Conservation (phyloP, 352 stramenopile species). For the Phytophthora tentaculata region DNA sequence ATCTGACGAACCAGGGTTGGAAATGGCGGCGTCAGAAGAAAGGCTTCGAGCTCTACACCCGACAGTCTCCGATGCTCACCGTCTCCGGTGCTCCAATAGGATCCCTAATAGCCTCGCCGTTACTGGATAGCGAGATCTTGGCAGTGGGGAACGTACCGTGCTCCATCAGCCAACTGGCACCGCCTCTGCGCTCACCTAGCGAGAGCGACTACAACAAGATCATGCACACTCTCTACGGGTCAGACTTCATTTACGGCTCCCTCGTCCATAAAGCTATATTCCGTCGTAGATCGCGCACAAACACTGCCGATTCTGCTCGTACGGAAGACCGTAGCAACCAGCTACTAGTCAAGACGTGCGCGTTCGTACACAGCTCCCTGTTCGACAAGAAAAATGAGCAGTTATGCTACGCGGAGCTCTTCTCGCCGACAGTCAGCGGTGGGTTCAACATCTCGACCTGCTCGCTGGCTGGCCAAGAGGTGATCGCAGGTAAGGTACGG, state of each 20-base stretch:
- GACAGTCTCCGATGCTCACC: constrained; percentile 23
- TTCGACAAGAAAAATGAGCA: constrained; percentile 49
- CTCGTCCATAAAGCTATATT: constrained; percentile 39
- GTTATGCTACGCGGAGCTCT: constrained; percentile 41
- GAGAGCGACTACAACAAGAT: constrained; percentile 47
- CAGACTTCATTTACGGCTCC: constrained; percentile 54
- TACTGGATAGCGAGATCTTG: constrained; percentile 32
- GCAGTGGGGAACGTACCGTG: constrained; percentile 33
- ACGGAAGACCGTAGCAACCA: constrained; percentile 17
- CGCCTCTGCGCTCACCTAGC: constrained; percentile 25
- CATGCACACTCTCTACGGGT: constrained; percentile 48
- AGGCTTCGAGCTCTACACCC: constrained; percentile 36
- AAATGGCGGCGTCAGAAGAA: constrained; percentile 30
- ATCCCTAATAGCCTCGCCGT: constrained; percentile 1
- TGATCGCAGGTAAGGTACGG: constrained; percentile 30
- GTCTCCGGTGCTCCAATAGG: background rate
- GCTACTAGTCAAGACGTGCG: constrained; percentile 40
- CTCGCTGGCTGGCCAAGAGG: constrained; percentile 31
- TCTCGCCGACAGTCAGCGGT: constrained; percentile 30
- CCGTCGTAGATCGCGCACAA: constrained; percentile 7
- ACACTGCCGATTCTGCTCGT: background rate
- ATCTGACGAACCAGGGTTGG: constrained; percentile 23
- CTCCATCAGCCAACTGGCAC: constrained; percentile 28
- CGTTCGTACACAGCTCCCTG: constrained; percentile 34
- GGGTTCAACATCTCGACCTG: constrained; percentile 39